phyloP scores from a whole-genome alignment of 2,329 filamentous ascomycete genomes.

The Septoria petroselini region DNA sequence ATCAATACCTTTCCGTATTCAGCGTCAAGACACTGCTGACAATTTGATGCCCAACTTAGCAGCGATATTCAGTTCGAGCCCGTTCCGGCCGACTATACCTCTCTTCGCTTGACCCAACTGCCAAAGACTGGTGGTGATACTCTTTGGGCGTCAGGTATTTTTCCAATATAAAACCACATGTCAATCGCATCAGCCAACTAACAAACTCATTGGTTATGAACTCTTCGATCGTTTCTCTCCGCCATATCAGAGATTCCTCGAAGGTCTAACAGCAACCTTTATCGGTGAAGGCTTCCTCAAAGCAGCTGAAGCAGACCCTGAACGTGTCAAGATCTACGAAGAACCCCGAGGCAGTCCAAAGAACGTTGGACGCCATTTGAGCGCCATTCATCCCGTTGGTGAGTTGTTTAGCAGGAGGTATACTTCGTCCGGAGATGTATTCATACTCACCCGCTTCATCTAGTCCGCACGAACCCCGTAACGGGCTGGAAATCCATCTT shows the following conservation, averaged over 20 bases:
- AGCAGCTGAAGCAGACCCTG: conserved; percentile 27
- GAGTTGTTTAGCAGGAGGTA: neutral
- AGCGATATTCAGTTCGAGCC: conserved; percentile 66
- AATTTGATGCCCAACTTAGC: neutral
- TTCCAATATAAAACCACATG: too few relatives aligned
- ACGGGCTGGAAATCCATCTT: conserved; percentile 62
- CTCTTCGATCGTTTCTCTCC: conserved; percentile 62
- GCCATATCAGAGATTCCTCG: conserved; percentile 57
- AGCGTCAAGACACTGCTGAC: too few relatives aligned
- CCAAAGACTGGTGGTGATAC: conserved; percentile 58
- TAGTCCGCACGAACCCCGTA: conserved; percentile 57
- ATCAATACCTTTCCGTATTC: too few relatives aligned
- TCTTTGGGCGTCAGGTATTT: conserved; percentile 56
- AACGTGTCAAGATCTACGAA: conserved; percentile 27
- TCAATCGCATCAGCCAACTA: too few relatives aligned
- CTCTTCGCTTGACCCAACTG: conserved; percentile 55
- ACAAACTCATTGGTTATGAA: conserved; percentile 60
- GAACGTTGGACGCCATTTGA: conserved; percentile 26
- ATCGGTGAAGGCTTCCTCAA: conserved; percentile 37
- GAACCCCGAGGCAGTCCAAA: conserved; percentile 28
- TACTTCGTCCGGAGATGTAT: neutral
- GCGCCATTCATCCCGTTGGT: conserved; percentile 46
- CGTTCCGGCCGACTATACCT: conserved; percentile 61
- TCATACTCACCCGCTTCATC: neutral
- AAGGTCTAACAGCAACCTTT: conserved; percentile 56